These are phyloP conservation scores for Austroboletus festivus DNA, from an alignment of 768 basidiomycete species.

Conservation along the genomic window DNA sequence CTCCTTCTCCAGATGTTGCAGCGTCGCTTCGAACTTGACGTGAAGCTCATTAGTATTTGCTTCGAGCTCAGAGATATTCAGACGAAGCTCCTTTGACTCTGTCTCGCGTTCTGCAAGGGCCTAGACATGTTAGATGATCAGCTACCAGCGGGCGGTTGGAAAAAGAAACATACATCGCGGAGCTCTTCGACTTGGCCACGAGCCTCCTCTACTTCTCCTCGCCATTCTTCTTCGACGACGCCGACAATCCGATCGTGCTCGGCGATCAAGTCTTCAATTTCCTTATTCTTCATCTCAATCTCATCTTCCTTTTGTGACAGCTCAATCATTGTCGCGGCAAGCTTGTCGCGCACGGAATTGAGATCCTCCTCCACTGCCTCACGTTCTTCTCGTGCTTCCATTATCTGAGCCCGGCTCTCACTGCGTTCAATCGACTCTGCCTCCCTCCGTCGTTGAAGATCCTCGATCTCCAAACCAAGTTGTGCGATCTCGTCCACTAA, in stretches of 20 bases:
- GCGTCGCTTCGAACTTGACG: conserved; percentile 67
- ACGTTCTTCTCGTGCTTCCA: conserved; percentile 70
- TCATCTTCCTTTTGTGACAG: conserved; percentile 87
- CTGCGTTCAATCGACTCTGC: conserved; percentile 67
- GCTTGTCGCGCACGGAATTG: conserved; percentile 68
- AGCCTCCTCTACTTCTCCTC: conserved; percentile 82
- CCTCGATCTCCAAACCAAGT: conserved; percentile 64
- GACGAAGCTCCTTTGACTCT: conserved; percentile 70
- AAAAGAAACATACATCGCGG: conserved; percentile 51
- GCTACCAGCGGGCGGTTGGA: background rate
- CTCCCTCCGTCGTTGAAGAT: conserved; percentile 57
- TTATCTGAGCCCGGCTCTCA: conserved; percentile 64
- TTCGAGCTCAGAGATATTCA: conserved; percentile 74
- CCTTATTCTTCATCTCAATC: conserved; percentile 69
- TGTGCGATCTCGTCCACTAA: conserved; percentile 63
- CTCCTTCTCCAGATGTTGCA: conserved; percentile 75
- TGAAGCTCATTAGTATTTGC: conserved; percentile 67
- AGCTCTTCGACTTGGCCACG: conserved; percentile 77
- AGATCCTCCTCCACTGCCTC: conserved; percentile 79
- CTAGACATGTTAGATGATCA: conserved; percentile 33
- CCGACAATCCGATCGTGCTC: conserved; percentile 73
- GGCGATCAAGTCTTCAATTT: conserved; percentile 73
- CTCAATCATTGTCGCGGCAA: conserved; percentile 79
- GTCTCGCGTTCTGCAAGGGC: conserved; percentile 76
- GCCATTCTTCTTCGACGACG: conserved; percentile 80